Evolutionary conservation across 2,329 filamentous ascomycete genomes (phyloP).

Genomic region (Zymoseptoria pseudotritici): DNA sequence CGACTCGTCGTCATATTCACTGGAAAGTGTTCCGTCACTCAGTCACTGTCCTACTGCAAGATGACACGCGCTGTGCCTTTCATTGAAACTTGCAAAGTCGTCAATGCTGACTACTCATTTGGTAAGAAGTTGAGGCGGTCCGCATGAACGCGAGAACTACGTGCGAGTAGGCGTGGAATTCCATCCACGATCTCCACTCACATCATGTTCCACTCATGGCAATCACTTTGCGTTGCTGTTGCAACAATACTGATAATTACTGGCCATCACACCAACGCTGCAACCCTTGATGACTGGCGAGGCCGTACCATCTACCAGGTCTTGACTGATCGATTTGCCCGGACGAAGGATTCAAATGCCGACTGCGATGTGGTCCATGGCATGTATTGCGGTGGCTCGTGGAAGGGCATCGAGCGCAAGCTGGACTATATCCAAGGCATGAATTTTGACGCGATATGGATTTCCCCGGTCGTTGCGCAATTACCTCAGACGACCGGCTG

Average conservation of each 20-base stretch:
- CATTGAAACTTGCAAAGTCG: background rate
- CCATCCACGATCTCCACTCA: background rate
- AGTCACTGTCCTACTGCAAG: background rate
- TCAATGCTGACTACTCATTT: background rate
- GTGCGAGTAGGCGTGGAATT: background rate
- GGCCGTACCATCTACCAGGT: slow-evolving; percentile 34
- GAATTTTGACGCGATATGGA: slow-evolving; percentile 43
- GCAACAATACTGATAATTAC: background rate
- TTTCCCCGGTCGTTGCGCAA: slow-evolving; percentile 40
- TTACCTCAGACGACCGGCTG: slow-evolving; percentile 35
- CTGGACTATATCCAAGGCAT: slow-evolving; percentile 38
- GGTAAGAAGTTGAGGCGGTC: background rate
- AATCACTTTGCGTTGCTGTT: background rate
- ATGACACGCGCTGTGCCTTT: background rate
- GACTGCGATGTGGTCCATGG: slow-evolving; percentile 23
- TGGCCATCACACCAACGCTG: slow-evolving; percentile 15
- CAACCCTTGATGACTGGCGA: slow-evolving; percentile 33
- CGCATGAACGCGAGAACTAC: background rate
- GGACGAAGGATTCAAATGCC: slow-evolving; percentile 18
- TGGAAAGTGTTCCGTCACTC: background rate
- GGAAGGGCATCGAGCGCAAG: slow-evolving; percentile 35
- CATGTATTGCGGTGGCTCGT: slow-evolving; percentile 34
- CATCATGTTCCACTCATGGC: background rate
- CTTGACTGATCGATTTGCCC: slow-evolving; percentile 33
- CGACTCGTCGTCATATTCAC: background rate